Evolutionary conservation across 305 asterid species (phyloP), one percentile per base, ranked within the genome.

Genomic region (Ajuga reptans): DNA sequence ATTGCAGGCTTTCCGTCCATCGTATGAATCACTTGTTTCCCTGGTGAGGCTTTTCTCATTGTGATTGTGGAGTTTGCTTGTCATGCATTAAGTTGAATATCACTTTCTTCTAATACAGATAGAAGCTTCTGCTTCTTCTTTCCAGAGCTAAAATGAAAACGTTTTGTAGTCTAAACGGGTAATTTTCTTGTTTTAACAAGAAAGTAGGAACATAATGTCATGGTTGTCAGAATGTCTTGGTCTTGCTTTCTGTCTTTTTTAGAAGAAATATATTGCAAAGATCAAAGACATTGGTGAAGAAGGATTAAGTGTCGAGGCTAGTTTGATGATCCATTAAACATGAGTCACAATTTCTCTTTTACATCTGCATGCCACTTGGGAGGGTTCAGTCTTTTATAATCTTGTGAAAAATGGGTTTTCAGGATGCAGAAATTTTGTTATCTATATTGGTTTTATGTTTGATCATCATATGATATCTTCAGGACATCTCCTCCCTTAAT

Each of bases 11-110:
- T 94, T 94, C 78, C 85, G 84, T 17, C 65, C 96, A 65, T 89
- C 95, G 41, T 94, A 87, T 73, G 96, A 91, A 61, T 79, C 96
- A 52, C 93, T 94, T 58, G 96, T 87, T 79, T 84, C 96, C 75
- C 74, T 94, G 99, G 99, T 94, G 80, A 87, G 92, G 74, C 47
- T 69, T 78, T 52, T 61, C 67, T 43, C 68, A 31, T 61, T 29
- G 46, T 37, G 56, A 55, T 61, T 29, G 42, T 37, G 51, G 60
- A 41, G 47, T 69, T 70, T 6, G 36, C 61, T 37, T 54, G 5
- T 41, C 59, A n/a, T 37, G 18, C 34, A 21, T 62, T 73, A 57
- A 18, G 36, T 69, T 58, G 51, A 49, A 46, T 31, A 24, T 63
- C 65, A 45, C 47, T 55, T 62, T 79, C 52, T 64, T 64, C 69